phyloP scores from a whole-genome alignment of 169 alveolate species.

The Cryptosporidium xiaoi region DNA sequence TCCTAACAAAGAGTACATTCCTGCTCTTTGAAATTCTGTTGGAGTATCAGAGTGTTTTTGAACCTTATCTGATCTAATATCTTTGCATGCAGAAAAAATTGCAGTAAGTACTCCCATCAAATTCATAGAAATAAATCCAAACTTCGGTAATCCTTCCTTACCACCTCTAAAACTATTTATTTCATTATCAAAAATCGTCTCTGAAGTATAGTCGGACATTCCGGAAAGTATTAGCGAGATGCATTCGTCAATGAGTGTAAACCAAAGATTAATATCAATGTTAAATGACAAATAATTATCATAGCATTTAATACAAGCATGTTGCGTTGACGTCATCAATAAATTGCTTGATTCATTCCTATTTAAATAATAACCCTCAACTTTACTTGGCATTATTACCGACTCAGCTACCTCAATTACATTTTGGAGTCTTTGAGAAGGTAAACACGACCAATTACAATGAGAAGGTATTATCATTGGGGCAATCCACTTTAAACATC shows the following conservation, averaged over 20 bases:
- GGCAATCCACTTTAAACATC: conserved; percentile 58
- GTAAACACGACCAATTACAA: conserved; percentile 66
- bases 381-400: conserved; percentile 4
- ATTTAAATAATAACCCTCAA: background rate
- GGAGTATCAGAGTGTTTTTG: conserved; percentile 69
- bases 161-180: background rate
- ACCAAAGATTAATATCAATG: conserved; percentile 65
- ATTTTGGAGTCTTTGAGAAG: conserved; percentile 47
- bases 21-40: conserved; percentile 70
- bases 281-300: conserved; percentile 16
- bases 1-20: conserved; percentile 67
- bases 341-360: background rate
- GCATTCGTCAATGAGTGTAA: conserved; percentile 60
- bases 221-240: conserved; percentile 64
- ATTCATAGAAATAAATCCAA: background rate
- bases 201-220: conserved; percentile 11
- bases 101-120: conserved; percentile 13
- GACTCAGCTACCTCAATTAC: conserved; percentile 32
- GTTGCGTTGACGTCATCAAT: too few species aligned
- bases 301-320: background rate
- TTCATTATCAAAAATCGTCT: background rate
- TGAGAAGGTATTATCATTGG: conserved; percentile 60
- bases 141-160: background rate
- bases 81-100: conserved; percentile 65
- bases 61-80: conserved; percentile 44